Conservation (phyloP, 2,329 filamentous ascomycete genomes). For the Fusarium palustre region DNA sequence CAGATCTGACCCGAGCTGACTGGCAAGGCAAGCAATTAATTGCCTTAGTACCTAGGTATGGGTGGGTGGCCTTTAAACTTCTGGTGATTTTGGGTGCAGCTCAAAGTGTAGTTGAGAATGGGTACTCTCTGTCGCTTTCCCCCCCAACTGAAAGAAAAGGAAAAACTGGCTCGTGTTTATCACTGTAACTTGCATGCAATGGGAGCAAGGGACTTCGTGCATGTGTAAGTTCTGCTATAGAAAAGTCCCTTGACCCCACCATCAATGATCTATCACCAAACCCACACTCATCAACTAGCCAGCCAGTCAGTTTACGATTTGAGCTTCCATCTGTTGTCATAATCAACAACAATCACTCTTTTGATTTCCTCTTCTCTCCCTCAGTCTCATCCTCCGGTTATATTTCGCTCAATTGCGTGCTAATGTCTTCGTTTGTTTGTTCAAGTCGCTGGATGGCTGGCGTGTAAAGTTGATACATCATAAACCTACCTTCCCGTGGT, state of each 20-base stretch:
- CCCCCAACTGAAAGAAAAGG: background rate
- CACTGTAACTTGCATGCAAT: background rate
- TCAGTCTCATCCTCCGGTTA: background rate
- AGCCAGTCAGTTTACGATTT: background rate
- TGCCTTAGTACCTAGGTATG: too few relatives aligned
- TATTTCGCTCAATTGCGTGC: background rate
- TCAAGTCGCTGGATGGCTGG: background rate
- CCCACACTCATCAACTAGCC: background rate
- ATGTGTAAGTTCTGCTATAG: background rate
- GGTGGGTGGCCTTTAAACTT: slow-evolving; percentile 5
- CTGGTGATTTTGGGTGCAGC: slow-evolving; percentile 17
- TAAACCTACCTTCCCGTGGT: slow-evolving; percentile 23
- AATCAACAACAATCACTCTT: background rate
- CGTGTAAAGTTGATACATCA: slow-evolving; percentile 39
- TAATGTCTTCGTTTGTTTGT: background rate
- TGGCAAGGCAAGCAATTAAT: background rate
- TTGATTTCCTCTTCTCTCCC: background rate
- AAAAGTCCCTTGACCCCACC: slow-evolving; percentile 17
- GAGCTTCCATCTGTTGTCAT: background rate
- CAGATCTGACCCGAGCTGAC: background rate
- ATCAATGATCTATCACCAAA: slow-evolving; percentile 22
- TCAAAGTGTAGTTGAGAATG: background rate
- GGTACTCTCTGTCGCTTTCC: background rate
- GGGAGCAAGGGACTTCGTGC: background rate
- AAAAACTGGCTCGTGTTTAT: slow-evolving; percentile 5